Percentiles rank a stretch among this genome's conserved stretches.
Conservation (phyloP, 2,329 filamentous ascomycete species). For the Chrysosporium queenslandicum region DNA sequence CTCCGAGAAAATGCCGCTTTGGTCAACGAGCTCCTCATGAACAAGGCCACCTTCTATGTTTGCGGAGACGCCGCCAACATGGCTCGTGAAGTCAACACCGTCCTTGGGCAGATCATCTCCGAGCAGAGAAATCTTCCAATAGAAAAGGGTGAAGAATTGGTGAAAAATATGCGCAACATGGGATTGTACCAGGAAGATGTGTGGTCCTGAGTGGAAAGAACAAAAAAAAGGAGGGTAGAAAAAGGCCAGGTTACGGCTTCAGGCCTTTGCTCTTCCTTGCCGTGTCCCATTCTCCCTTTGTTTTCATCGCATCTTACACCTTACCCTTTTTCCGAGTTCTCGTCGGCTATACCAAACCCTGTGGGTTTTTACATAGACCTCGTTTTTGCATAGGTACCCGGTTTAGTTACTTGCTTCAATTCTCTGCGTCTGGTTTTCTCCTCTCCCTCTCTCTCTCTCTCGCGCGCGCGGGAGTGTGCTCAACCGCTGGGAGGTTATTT, state of each 20-base stretch:
- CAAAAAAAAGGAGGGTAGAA: not conserved
- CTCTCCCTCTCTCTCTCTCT: no score
- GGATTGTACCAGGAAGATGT: constrained; percentile 91
- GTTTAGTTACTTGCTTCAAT: not conserved
- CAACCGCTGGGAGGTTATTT: not conserved
- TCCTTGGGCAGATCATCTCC: constrained; percentile 77
- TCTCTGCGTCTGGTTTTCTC: not conserved
- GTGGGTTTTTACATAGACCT: constrained; percentile 4
- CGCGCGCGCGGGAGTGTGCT: not conserved
- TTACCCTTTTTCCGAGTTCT: no score
- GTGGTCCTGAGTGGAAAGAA: constrained; percentile 44
- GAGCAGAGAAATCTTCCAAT: constrained; percentile 72
- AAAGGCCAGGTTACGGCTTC: no score
- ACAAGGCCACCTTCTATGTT: constrained; percentile 91
- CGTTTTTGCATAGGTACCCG: not conserved
- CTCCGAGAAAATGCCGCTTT: constrained; percentile 73
- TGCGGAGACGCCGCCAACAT: constrained; percentile 97
- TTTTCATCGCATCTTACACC: no score
- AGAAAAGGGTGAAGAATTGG: constrained; percentile 85
- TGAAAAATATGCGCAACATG: constrained; percentile 89
- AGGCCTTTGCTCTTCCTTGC: not conserved
- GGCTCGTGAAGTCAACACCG: constrained; percentile 83
- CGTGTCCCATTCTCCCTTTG: constrained; percentile 13
- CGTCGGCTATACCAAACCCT: not conserved
- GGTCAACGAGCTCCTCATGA: constrained; percentile 73